Evolutionary conservation across 23 red algal species (phyloP), one percentile per base, ranked within the genome.

Genomic region (Agarophyton chilense): DNA sequence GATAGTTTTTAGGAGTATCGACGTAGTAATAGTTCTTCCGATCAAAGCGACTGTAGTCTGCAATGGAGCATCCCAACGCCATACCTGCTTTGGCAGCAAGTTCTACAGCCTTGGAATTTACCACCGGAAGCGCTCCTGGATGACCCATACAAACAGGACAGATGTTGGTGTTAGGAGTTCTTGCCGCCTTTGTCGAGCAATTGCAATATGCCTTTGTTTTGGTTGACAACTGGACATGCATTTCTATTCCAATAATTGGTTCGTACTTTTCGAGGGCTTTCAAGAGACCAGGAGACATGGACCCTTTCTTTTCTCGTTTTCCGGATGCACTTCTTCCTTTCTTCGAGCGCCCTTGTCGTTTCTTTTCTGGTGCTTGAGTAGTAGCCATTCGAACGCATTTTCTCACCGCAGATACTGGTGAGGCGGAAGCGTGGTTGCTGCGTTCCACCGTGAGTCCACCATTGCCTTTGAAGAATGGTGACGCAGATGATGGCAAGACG

Each of bases 1-100:
- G 96, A 89, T 95, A 98, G 96, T 98, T 98, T 43, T 98, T 98
- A 19, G 96, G 87, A 10, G 96, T 98, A 67, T 98, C 96, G 21
- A 93, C 78, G 86, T 98, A 98, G 82, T 93, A 98, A 77, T 98
- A 98, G 75, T 98, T 94, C 62, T 98, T 98, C 45, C 96, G 78
- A 74, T 98, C 96, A 55, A 95, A 95, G 13, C 84, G 90, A 25
- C 88, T 83, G 55, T 82, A 62, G 8, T 35, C 11, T 28, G 92
- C 44, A 44, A 98, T 87, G 18, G 74, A 65, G 78, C 96, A 98
- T 63, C 77, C 79, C 19, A 98, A 72, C 3, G 96, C 90, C 70
- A 98, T 72, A 17, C 81, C 91, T 7, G 96, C 92, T 61, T 95
- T 95, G 14, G 89, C 91, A 50, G 96, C 91, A 43, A 98, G 79